Evolutionary conservation across 129 eudicot species (phyloP).

Genomic region (Heracleum sosnowskyi): DNA sequence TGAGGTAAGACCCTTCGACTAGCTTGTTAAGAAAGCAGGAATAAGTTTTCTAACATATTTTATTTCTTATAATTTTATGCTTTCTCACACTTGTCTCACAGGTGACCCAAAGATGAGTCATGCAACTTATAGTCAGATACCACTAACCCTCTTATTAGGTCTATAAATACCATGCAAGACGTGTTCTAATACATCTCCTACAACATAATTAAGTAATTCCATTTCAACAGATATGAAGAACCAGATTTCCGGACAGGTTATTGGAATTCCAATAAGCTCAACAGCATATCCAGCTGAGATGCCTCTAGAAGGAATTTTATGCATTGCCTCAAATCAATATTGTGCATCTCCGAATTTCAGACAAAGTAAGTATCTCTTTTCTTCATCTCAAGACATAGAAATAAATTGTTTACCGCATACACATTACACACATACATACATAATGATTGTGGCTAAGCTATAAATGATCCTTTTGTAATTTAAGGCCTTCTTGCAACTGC

Average conservation of each 20-base stretch:
- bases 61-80: neutral
- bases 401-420: neutral
- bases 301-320: neutral
- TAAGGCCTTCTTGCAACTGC: conserved; percentile 7
- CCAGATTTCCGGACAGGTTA: conserved; percentile 6
- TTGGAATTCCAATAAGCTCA: conserved; percentile 20
- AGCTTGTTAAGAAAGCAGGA: neutral
- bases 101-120: conserved; percentile 27
- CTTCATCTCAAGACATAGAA: neutral
- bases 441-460: neutral
- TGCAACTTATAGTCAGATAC: conserved; percentile 1
- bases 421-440: neutral
- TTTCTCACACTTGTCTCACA: neutral
- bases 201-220: neutral
- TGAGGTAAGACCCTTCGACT: neutral
- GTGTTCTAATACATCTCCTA: neutral
- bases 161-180: conserved; percentile 7
- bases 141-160: neutral
- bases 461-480: neutral
- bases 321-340: conserved; percentile 12
- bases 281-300: no score
- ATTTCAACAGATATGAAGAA: conserved; percentile 9
- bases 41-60: neutral
- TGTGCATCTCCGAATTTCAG: conserved; percentile 13
- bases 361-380: neutral